Percentiles rank a stretch among this genome's conserved stretches.
These are phyloP conservation scores for Boletus rubescentipes DNA, from an alignment of 768 basidiomycete species.

Conservation along the genomic window DNA sequence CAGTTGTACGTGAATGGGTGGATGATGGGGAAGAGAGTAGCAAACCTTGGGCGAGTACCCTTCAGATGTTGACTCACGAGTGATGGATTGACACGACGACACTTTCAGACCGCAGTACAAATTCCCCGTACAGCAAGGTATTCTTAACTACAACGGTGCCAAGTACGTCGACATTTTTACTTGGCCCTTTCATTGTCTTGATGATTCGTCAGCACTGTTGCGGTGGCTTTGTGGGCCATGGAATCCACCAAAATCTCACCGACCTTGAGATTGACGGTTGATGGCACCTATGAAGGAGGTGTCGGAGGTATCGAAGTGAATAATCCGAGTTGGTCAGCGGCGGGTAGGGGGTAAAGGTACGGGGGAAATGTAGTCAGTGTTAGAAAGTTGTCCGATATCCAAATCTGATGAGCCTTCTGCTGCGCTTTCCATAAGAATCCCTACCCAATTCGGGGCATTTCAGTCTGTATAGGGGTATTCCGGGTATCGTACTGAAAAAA, in stretches of 20 bases:
- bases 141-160: constrained; percentile 66
- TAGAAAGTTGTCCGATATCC: neutral
- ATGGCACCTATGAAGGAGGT: constrained; percentile 63
- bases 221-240: constrained; percentile 72
- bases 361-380: neutral
- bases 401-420: neutral
- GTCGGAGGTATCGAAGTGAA: constrained; percentile 54
- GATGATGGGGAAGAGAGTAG: constrained; percentile 85
- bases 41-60: constrained; percentile 58
- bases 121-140: constrained; percentile 84
- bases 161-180: constrained; percentile 45
- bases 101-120: constrained; percentile 63
- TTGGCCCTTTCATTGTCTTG: neutral
- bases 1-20: constrained; percentile 83
- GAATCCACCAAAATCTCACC: constrained; percentile 48
- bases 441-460: too few relatives aligned
- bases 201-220: constrained; percentile 43
- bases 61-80: neutral
- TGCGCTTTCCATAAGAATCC: too few relatives aligned
- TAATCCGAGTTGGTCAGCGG: constrained; percentile 57
- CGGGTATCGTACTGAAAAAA: too few relatives aligned
- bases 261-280: constrained; percentile 51
- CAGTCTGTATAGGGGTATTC: too few relatives aligned
- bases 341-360: constrained; percentile 17
- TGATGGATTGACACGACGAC: constrained; percentile 3